phyloP scores from a whole-genome alignment of 108 stramenopile species.

The Schizochytrium sp. region DNA sequence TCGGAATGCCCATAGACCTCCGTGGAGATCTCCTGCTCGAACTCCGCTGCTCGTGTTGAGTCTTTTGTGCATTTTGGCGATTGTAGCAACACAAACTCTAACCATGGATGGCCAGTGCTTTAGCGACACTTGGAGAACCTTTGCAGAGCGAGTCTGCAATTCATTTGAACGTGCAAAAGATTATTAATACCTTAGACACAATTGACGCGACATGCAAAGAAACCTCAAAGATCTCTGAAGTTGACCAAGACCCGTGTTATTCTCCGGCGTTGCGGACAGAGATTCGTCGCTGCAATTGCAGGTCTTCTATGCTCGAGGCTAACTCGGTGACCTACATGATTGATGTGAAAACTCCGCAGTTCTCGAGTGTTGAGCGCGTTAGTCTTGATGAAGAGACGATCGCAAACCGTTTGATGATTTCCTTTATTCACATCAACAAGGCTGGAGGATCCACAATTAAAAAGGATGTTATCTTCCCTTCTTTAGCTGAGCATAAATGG shows the following conservation, averaged over 20 bases:
- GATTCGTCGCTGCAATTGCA: neutral
- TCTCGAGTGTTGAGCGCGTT: too few species aligned
- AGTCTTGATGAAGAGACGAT: neutral
- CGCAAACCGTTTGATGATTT: neutral
- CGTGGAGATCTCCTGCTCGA: too few species aligned
- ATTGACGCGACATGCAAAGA: neutral
- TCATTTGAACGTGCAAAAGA: too few species aligned
- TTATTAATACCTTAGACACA: neutral
- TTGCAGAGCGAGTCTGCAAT: too few species aligned
- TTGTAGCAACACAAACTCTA: too few species aligned
- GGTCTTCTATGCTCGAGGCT: neutral
- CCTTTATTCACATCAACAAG: slow-evolving; percentile 47
- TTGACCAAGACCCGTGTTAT: slow-evolving; percentile 2
- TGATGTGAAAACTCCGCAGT: too few species aligned
- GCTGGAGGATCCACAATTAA: slow-evolving; percentile 56
- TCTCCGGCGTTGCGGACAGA: neutral
- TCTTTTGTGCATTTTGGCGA: too few species aligned
- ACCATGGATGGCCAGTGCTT: too few species aligned
- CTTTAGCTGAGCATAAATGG: neutral
- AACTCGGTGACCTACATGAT: neutral
- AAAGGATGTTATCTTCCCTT: neutral
- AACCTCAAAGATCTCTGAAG: neutral
- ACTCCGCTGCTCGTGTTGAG: too few species aligned
- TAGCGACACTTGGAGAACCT: too few species aligned
- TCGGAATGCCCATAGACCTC: too few species aligned